Evolutionary conservation across 352 stramenopile genomes (phyloP).

Genomic region (Globisporangium iwayamae): DNA sequence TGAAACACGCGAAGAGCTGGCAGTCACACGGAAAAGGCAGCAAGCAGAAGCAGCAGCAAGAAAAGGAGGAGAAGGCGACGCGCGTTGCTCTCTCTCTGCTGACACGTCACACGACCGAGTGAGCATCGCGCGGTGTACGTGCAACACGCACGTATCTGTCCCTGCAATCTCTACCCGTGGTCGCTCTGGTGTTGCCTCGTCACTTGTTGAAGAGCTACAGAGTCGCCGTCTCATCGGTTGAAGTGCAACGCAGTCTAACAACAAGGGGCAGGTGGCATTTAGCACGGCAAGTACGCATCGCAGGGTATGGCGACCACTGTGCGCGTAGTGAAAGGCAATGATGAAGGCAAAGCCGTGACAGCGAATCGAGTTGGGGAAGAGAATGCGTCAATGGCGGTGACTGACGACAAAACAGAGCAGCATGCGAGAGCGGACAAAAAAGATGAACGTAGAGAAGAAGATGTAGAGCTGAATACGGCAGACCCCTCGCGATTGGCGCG

Average conservation of each 20-base stretch:
- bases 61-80: background rate
- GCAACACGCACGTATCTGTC: background rate
- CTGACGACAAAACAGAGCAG: background rate
- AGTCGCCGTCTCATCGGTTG: background rate
- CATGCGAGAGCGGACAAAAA: background rate
- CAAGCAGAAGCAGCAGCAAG: background rate
- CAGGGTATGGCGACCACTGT: background rate
- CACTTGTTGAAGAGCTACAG: background rate
- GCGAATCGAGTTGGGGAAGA: background rate
- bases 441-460: background rate
- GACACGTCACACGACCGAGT: background rate
- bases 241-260: background rate
- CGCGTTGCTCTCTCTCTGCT: background rate
- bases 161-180: background rate
- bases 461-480: background rate
- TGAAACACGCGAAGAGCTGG: background rate
- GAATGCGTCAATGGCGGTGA: background rate
- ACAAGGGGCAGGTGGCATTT: background rate
- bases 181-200: background rate
- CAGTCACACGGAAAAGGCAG: background rate
- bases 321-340: background rate
- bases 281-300: background rate
- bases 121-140: background rate
- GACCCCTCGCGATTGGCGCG: slow-evolving; percentile 20
- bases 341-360: background rate